Conservation (phyloP, 306 rosid species). For the Senna siamea region DNA sequence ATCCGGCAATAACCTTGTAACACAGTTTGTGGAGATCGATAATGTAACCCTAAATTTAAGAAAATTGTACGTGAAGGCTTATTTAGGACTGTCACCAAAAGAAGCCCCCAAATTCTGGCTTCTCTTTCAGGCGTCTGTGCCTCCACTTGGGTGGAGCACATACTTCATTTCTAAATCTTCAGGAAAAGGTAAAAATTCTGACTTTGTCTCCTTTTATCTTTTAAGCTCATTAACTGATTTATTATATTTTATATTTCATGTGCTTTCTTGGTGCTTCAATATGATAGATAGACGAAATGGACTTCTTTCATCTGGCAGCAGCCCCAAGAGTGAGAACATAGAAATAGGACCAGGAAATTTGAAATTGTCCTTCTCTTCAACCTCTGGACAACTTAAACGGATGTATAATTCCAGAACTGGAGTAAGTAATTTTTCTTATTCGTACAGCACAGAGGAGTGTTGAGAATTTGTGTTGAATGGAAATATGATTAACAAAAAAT, state of each 20-base stretch:
- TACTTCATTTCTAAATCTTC: conserved; percentile 69
- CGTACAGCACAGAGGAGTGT: conserved; percentile 11
- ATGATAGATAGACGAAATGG: conserved; percentile 51
- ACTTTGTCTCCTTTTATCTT: background rate
- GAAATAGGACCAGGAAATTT: conserved; percentile 80
- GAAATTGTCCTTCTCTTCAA: conserved; percentile 74
- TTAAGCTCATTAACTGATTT: background rate
- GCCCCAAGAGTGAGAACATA: conserved; percentile 45
- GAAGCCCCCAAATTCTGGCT: conserved; percentile 80
- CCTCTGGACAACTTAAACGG: conserved; percentile 80
- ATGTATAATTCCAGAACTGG: conserved; percentile 69
- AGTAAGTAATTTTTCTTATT: conserved; percentile 57
- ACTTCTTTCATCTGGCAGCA: conserved; percentile 27
- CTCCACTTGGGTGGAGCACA: conserved; percentile 89
- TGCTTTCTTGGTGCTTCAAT: conserved; percentile 34
- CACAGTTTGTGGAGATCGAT: conserved; percentile 66
- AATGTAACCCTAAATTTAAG: conserved; percentile 64
- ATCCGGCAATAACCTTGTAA: conserved; percentile 57
- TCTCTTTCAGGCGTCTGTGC: conserved; percentile 76
- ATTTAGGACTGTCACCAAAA: conserved; percentile 61
- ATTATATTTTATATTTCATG: background rate
- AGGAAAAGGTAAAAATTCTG: conserved; percentile 49
- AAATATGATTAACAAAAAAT: no score
- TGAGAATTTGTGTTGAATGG: conserved; percentile 10
- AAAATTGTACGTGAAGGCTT: conserved; percentile 68